Evolutionary conservation across 2,329 filamentous ascomycete species (phyloP), one percentile per base, ranked within the genome.

Genomic region (Ramichloridium luteum): DNA sequence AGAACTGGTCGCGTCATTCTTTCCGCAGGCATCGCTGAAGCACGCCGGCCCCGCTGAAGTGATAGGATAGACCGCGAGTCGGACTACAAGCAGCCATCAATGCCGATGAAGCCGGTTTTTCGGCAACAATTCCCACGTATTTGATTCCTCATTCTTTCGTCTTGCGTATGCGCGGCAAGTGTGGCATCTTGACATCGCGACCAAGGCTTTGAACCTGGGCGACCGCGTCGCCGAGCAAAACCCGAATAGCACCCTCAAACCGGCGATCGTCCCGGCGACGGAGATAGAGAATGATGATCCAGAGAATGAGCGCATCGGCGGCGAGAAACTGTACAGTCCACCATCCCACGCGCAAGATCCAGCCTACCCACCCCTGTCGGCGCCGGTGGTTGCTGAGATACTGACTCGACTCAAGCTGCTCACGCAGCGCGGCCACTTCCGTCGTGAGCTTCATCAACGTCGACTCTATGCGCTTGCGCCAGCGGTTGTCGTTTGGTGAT

Each of bases 381-480:
- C 70, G 77, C 44, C 71, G 72, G 12, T 72, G 69, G 39, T 72
- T 71, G 8, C 20, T 8, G 60, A 80, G 80, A 43, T 88, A 72
- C 9, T 80, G 68, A 0, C 82, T 76, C 0, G 74, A 71, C 32
- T 84, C 79, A 44, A 96, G 79, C 53, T 96, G 86, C 58, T 98
- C 90, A 20, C 90, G 72, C 39, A 96, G 60, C 1, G 90, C 90
- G 1, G 90, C 86, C 17, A 98, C 74, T 58, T 98, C 90, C 11
- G 85, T 80, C 4, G 86, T 93, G 60, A 96, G 76, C 46, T 85
- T 82, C 34, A 88, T 82, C 35, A 96, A 67, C 13, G 84, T 82
- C 26, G 77, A 72, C 60, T 96, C 88, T 39, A 96, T 78, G 46
- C 80, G 77, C 37, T 72, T 76, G 31, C 80, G 77, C 83, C 85